Base-by-base conservation (phyloP, 2,329 filamentous ascomycete genomes). In the Fusarium proliferatum region DNA sequence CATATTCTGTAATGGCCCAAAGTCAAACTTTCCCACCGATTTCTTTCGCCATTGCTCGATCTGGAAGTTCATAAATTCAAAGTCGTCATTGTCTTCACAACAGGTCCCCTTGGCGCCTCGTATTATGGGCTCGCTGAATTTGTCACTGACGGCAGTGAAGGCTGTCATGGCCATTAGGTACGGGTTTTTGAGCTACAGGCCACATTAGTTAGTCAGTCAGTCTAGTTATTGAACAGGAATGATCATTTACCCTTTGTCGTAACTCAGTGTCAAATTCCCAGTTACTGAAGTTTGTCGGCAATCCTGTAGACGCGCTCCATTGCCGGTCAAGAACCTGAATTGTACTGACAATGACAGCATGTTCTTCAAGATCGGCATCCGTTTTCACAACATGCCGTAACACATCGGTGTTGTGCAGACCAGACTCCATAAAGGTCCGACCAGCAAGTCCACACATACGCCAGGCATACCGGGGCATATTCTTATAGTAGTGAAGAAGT, bases 391-490 rank as follows among this genome's bases (percentile, higher is more conserved):
- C 30, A 13, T 57, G 53, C 10, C 53, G n/a, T 46, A 43, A 46
- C n/a, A 57, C 53, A 9, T 57, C 39, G 5, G n/a, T 57, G 17
- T 46, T 57, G 10, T 57, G 53, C 28, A 57, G 7, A 16, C 53
- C 39, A 46, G 53, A 57, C n/a, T 57, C 53, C 53, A 57, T 57
- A 34, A 46, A 57, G 7, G 53, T 57, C 10, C 53, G 53, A 10
- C 53, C 53, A 46, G 53, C 53, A 46, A 57, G 53, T 26, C 53
- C 53, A 26, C 53, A 57, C 39, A 57, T 57, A 13, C 53, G 53
- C 53, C 53, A 57, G 53, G 53, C 53, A 57, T 57, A 57, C 16
- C 53, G 53, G n/a, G 53, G 53, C 39, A 57, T 57, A 17, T 57
- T 57, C 16, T 57, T 57, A 15, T 57, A 57, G 21, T 57, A 57